Evolutionary conservation across 148 eudicot species (phyloP), one percentile per base, ranked within the genome.

Genomic region (Fagopyrum esculentum): DNA sequence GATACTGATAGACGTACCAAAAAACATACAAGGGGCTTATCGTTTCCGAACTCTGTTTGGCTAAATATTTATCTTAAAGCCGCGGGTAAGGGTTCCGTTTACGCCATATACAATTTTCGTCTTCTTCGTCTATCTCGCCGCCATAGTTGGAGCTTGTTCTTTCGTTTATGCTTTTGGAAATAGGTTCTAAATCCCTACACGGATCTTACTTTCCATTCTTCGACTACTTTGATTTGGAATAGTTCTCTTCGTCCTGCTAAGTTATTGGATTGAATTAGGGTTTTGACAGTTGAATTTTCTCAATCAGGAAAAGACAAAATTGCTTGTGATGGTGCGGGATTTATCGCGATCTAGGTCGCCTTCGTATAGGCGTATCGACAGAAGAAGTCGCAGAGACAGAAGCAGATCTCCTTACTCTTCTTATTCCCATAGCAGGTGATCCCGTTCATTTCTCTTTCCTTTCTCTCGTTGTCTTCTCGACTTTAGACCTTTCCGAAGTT

Each of bases 321-420:
- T 17, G 40, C 40, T 40, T 66, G 46, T 40, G 75, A 91, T 90
- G 91, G 89, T 74, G 51, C 83, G 93, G 75, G 89, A 88, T 75
- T 54, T 86, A 56, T 93, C 95, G 50, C 82, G 92, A 79, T 93
- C 98, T 6, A 87, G 88, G 77, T 90, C 98, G 8, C 92, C 92
- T 51, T 84, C 90, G 56, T 75, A 77, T 68, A 76, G 90, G 77
- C 75, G 85, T 74, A 43, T 40, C 71, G 88, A 86, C 78, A 77
- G 92, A 81, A 86, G 91, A 79, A 87, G 85, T 76, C 82, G 89
- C 44, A 93, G 90, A 80, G 88, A 86, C 43, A 82, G 94, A 76
- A 91, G 91, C 86, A 85, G 90, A 78, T 93, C 97, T 43, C 91
- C 94, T 80, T 88, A 89, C 81, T 79, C 85, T 50, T 78, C 69